Percentiles rank a stretch among this genome's conserved stretches.
These are phyloP conservation scores for Aspergillus viridinutans DNA, from an alignment of 2,329 filamentous ascomycete species.

Conservation along the genomic window DNA sequence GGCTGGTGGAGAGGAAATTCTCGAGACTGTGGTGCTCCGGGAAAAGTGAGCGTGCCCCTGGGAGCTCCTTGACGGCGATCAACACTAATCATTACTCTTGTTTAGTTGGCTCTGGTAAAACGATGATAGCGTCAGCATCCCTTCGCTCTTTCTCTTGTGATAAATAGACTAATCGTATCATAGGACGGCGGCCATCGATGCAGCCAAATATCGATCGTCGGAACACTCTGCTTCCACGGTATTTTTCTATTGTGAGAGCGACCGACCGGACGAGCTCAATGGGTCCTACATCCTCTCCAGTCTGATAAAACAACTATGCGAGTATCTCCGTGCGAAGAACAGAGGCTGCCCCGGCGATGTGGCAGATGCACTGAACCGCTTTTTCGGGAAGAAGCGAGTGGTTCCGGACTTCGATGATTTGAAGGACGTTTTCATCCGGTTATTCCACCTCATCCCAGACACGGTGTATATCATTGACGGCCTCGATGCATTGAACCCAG, in stretches of 20 bases:
- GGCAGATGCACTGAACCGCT: not conserved
- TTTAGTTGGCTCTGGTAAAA: conserved; percentile 12
- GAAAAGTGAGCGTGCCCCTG: conserved; percentile 13
- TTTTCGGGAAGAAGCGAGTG: conserved; percentile 11
- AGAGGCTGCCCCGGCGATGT: conserved; percentile 2
- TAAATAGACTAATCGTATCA: not conserved
- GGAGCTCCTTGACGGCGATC: too few relatives aligned
- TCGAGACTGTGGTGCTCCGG: conserved; percentile 18
- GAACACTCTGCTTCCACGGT: conserved; percentile 4
- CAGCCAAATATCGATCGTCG: conserved; percentile 3
- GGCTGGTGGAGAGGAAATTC: conserved; percentile 10
- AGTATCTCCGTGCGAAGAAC: not conserved
- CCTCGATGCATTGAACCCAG: conserved; percentile 10
- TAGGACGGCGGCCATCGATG: conserved; percentile 12
- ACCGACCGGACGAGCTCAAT: not conserved
- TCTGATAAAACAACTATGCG: conserved; percentile 16
- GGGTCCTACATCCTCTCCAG: conserved; percentile 15
- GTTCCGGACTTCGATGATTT: conserved; percentile 17
- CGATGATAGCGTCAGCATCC: conserved; percentile 9
- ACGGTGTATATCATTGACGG: conserved; percentile 17
- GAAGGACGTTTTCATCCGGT: conserved; percentile 7
- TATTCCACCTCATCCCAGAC: conserved; percentile 8
- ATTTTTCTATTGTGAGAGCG: conserved; percentile 18
- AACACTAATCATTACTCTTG: not conserved
- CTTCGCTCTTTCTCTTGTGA: not conserved